Percentiles rank a stretch among this genome's conserved stretches.
phyloP scores from a whole-genome alignment of 2,329 filamentous ascomycete genomes.

The Botrytis pseudocinerea region DNA sequence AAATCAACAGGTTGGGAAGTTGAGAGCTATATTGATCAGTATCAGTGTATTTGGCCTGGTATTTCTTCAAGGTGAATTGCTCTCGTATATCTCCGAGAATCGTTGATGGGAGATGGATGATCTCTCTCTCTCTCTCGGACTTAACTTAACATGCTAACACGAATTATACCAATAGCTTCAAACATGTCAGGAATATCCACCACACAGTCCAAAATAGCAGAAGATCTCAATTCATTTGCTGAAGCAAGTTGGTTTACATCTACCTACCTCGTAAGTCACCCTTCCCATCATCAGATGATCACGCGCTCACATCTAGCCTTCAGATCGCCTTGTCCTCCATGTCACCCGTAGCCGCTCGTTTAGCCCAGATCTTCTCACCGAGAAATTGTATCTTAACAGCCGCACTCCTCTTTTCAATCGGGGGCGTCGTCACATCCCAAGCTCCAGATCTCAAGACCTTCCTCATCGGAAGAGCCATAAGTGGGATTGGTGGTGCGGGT shows the following conservation, averaged over 20 bases:
- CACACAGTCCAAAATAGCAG: slow-evolving; percentile 74
- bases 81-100: not conserved
- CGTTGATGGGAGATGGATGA: not conserved
- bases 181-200: slow-evolving; percentile 84
- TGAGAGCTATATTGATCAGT: slow-evolving; percentile 49
- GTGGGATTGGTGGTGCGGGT: slow-evolving; percentile 69
- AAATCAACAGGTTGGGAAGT: slow-evolving; percentile 37
- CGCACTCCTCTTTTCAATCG: slow-evolving; percentile 58
- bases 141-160: slow-evolving; percentile 11
- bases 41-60: slow-evolving; percentile 57
- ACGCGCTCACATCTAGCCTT: slow-evolving; percentile 27
- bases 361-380: slow-evolving; percentile 73
- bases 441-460: slow-evolving; percentile 63
- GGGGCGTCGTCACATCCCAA: slow-evolving; percentile 63
- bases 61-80: slow-evolving; percentile 56
- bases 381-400: slow-evolving; percentile 64
- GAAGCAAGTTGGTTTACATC: slow-evolving; percentile 80
- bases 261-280: slow-evolving; percentile 59
- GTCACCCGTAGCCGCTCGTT: slow-evolving; percentile 68
- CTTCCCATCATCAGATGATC: not conserved
- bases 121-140: not conserved
- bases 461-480: slow-evolving; percentile 65
- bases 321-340: slow-evolving; percentile 58
- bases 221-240: slow-evolving; percentile 72
- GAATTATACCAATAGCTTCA: slow-evolving; percentile 39